Base-by-base conservation (phyloP, 2,329 filamentous ascomycete species). In the Dothideomycetes sp. region DNA sequence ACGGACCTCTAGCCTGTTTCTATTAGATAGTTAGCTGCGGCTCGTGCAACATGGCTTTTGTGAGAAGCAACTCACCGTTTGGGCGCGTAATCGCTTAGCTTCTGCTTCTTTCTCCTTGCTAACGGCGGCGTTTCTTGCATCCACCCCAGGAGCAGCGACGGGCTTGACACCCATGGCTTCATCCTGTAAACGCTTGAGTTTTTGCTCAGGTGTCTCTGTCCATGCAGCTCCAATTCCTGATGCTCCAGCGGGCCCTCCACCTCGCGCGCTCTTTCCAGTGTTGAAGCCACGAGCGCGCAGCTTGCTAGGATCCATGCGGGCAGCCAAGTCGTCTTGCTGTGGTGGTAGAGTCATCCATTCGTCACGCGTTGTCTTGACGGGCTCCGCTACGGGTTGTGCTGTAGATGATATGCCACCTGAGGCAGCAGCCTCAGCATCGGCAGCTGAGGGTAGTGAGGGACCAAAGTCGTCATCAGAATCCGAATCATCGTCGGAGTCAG, bases 151-250 rank as follows among this genome's bases (percentile, higher is more conserved):
- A 3, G 45, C 31, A n/a, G 29, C n/a, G 8, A 16, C 23, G 8
- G 33, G 29, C 42, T 40, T 44, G 2, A 39, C 42, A 23, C 37
- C 44, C 51, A 95, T 73, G 9, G 94, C 82, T 39, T 91, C 78
- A 57, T 94, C 79, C 51, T 82, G 80, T 16, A 95, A 64, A 27
- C 85, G 73, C 60, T 82, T 80, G 44, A 84, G 76, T 60, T 93
- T 94, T 62, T 95, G 76, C 57, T 89, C 84, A 0, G 86, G 84
- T 7, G 86, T 94, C 61, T 96, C 89, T 1, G 85, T 88, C 89
- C 89, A 96, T 30, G 89, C 77, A 16, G 76, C 78, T 13, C 60
- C 59, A 7, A 54, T 58, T 22, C 39, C 43, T 16, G 31, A 22
- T 8, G 53, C 52, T 8, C 32, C 19, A n/a, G 57, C 57, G 4